Conservation (phyloP, 441 rosid species). For the Raphanus hybrid region DNA sequence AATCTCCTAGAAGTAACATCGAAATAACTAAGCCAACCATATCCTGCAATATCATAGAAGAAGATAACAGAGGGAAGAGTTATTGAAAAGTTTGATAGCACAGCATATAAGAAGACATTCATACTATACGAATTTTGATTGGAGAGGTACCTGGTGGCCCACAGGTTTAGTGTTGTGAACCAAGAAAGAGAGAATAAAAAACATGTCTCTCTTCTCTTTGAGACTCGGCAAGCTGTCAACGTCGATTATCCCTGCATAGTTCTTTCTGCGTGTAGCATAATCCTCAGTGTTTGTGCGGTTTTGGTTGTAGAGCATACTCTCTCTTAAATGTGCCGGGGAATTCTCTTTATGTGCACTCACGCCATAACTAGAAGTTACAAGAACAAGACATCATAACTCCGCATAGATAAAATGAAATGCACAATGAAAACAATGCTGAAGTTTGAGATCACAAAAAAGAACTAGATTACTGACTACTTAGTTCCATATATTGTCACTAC, state of each 20-base stretch:
- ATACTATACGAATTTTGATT: conserved; percentile 12
- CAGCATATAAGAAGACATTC: conserved; percentile 16
- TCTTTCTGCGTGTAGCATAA: conserved; percentile 57
- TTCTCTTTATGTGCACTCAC: conserved; percentile 45
- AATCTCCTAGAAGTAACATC: conserved; percentile 95
- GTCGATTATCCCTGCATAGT: conserved; percentile 73
- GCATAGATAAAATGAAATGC: conserved; percentile 31
- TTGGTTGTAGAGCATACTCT: conserved; percentile 52
- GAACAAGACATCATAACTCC: conserved; percentile 42
- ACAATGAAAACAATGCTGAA: neutral
- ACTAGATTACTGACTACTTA: conserved; percentile 12
- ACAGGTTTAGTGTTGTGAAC: conserved; percentile 98
- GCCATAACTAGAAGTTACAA: conserved; percentile 46
- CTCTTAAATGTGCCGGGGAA: conserved; percentile 52
- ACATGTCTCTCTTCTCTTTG: conserved; percentile 89
- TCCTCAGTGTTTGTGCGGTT: conserved; percentile 57
- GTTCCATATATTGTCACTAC: neutral
- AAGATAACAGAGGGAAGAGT: conserved; percentile 20
- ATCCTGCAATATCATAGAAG: conserved; percentile 68
- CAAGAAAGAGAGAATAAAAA: conserved; percentile 88
- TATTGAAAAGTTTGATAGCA: conserved; percentile 1
- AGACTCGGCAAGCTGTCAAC: conserved; percentile 79
- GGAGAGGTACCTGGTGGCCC: conserved; percentile 89
- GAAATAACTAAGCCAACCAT: conserved; percentile 99
- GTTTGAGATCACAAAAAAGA: conserved; percentile 12